Evolutionary conservation across 768 basidiomycete species (phyloP).

Genomic region (Pleurotus eryngii): DNA sequence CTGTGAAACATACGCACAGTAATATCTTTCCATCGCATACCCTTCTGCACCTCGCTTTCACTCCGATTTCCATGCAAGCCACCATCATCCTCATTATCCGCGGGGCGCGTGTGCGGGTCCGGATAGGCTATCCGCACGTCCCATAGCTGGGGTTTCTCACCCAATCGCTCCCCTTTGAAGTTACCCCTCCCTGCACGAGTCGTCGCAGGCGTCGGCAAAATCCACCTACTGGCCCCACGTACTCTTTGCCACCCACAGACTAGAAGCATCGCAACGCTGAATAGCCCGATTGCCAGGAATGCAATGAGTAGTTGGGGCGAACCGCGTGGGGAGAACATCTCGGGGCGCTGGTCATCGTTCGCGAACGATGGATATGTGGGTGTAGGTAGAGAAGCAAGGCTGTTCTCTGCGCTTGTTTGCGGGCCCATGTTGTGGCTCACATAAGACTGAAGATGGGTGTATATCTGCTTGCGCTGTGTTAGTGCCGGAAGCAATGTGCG

Average conservation of each 20-base stretch:
- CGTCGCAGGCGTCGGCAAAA: neutral
- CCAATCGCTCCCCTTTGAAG: conserved; percentile 10
- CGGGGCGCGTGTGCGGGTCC: neutral
- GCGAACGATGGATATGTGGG: neutral
- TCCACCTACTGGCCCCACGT: conserved; percentile 15
- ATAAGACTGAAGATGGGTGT: conserved; percentile 5
- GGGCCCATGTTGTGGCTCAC: conserved; percentile 2
- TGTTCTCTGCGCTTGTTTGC: neutral
- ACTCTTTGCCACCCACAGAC: conserved; percentile 44
- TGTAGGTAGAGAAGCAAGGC: neutral
- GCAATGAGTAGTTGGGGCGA: conserved; percentile 58
- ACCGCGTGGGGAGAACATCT: conserved; percentile 26
- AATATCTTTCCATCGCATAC: conserved; percentile 34
- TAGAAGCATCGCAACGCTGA: conserved; percentile 43
- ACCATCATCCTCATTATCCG: conserved; percentile 10
- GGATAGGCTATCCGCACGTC: conserved; percentile 32
- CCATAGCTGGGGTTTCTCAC: conserved; percentile 41
- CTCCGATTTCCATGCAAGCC: conserved; percentile 8
- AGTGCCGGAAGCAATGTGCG: neutral
- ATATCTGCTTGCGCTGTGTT: neutral
- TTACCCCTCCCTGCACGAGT: neutral
- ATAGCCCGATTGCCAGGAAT: conserved; percentile 57
- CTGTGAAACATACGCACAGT: conserved; percentile 32
- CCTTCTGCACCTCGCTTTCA: conserved; percentile 8
- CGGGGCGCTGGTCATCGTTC: neutral